A percentile compares a stretch with the other conserved stretches of the same genome.
These are phyloP conservation scores for Peniophora sp. DNA, from an alignment of 1,284 basidiomycete species.

Conservation along the genomic window DNA sequence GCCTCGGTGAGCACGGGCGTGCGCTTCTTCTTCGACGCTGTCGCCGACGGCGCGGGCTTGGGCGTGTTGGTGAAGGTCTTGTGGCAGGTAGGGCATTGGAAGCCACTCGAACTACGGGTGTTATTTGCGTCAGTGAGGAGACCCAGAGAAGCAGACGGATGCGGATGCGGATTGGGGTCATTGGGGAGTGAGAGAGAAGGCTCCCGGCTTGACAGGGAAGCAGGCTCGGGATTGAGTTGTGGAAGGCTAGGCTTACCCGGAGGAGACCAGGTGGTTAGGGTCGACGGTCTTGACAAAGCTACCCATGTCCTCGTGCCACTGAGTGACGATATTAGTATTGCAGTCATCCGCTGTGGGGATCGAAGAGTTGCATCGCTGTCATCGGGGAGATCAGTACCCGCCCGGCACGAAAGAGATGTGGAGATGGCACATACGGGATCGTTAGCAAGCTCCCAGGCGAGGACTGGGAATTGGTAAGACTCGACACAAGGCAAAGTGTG, in stretches of 20 bases:
- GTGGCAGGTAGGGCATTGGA: conserved; percentile 45
- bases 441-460: conserved; percentile 23
- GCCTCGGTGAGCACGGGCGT: conserved; percentile 14
- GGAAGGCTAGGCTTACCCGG: conserved; percentile 37
- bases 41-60: conserved; percentile 29
- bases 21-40: conserved; percentile 27
- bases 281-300: conserved; percentile 39
- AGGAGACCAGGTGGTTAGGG: conserved; percentile 56
- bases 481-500: too few relatives aligned
- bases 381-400: too few relatives aligned
- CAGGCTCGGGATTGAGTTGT: background rate
- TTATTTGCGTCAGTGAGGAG: too few relatives aligned
- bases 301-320: conserved; percentile 45
- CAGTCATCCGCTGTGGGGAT: conserved; percentile 33
- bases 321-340: conserved; percentile 41
- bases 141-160: too few relatives aligned
- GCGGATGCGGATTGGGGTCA: too few relatives aligned
- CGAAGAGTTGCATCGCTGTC: conserved; percentile 46
- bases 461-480: too few relatives aligned
- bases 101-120: conserved; percentile 42
- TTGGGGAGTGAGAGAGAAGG: too few relatives aligned
- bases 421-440: conserved; percentile 11
- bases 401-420: too few relatives aligned
- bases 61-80: conserved; percentile 41
- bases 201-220: too few relatives aligned